Evolutionary conservation across 495 filamentous ascomycete species (phyloP).

Genomic region (Tuber calosporum): DNA sequence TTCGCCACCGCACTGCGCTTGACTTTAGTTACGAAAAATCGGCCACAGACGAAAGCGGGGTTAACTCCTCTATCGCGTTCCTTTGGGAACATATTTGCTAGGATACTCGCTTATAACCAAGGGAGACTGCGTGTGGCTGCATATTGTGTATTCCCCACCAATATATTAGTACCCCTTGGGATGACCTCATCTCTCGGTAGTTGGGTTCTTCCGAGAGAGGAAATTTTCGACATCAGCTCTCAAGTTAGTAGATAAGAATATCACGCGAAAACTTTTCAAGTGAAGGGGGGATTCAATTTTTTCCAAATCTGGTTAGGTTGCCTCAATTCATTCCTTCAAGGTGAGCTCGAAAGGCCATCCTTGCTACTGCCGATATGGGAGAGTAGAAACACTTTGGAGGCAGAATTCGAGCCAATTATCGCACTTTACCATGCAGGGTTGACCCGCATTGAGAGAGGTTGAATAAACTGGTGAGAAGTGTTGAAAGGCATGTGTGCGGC

Average conservation of each 20-base stretch:
- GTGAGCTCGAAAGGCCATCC: neutral
- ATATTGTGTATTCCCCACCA: neutral
- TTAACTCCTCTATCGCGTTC: too few species aligned
- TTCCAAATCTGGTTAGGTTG: neutral
- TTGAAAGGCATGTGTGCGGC: neutral
- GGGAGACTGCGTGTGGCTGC: too few species aligned
- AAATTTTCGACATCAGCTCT: neutral
- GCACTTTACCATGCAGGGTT: neutral
- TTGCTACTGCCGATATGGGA: neutral
- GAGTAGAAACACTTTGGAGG: neutral
- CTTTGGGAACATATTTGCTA: too few species aligned
- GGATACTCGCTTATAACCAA: too few species aligned
- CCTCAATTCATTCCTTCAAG: neutral
- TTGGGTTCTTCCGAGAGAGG: neutral
- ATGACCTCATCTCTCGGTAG: neutral
- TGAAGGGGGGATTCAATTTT: neutral
- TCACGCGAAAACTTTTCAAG: neutral
- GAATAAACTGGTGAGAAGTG: neutral
- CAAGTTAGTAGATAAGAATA: neutral
- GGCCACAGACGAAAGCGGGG: too few species aligned
- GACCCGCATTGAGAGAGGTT: neutral
- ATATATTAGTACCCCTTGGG: neutral
- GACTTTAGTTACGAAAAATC: too few species aligned
- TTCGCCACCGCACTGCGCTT: too few species aligned
- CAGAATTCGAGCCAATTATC: neutral